Evolutionary conservation across 2,329 filamentous ascomycete genomes (phyloP).

Genomic region (Stagonosporopsis rhizophila): DNA sequence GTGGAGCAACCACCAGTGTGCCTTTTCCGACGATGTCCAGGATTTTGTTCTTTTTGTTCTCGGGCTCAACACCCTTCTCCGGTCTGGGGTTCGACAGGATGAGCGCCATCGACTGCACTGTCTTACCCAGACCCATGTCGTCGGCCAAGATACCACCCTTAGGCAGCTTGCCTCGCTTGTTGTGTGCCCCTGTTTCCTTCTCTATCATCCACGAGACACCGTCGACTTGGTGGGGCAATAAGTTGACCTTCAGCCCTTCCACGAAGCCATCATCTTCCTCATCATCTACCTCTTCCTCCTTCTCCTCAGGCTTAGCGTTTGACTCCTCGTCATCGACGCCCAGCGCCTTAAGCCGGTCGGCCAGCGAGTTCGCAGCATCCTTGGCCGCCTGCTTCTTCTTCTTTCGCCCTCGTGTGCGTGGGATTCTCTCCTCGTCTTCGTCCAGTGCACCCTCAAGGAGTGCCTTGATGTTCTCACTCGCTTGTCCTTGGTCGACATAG

Average conservation of each 20-base stretch:
- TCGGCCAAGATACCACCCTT: conserved; percentile 96
- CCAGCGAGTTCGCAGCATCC: conserved; percentile 48
- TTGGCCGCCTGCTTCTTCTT: conserved; percentile 51
- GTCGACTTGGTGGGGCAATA: conserved; percentile 92
- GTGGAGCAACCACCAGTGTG: conserved; percentile 89
- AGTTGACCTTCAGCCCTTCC: conserved; percentile 83
- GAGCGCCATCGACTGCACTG: conserved; percentile 88
- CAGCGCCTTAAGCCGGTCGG: conserved; percentile 54
- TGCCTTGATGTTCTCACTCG: conserved; percentile 78
- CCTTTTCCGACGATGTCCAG: conserved; percentile 73
- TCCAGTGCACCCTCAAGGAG: conserved; percentile 83
- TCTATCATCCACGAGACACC: conserved; percentile 95
- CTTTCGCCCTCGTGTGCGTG: conserved; percentile 53
- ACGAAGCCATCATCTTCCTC: conserved; percentile 68
- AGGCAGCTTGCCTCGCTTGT: conserved; percentile 77
- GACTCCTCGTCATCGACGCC: conserved; percentile 58
- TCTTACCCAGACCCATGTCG: conserved; percentile 97
- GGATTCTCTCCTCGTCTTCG: conserved; percentile 68
- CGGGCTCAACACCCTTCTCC: conserved; percentile 56
- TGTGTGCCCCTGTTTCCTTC: conserved; percentile 85
- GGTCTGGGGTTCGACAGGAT: conserved; percentile 81
- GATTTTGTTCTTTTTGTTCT: conserved; percentile 69
- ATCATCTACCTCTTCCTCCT: conserved; percentile 52
- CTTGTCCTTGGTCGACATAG: conserved; percentile 75
- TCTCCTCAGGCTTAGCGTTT: conserved; percentile 51